Base-by-base conservation (phyloP, 441 rosid genomes). In the Eruca vesicaria region DNA sequence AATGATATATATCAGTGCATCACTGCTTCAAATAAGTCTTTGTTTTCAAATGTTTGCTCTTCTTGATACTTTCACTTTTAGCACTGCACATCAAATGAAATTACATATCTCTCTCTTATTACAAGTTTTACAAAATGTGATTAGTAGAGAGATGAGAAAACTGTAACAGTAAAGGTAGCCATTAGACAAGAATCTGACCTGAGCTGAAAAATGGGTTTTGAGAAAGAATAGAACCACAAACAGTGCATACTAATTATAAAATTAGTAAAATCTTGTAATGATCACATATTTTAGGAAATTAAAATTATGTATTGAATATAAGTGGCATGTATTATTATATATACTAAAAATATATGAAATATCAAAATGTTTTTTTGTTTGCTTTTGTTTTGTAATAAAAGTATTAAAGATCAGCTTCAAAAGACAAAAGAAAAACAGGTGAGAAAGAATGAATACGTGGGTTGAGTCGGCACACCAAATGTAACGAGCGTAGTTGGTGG, bases 401-500 rank as follows among this genome's bases (percentile, higher is more conserved):
- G n/a, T n/a, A n/a, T n/a, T n/a, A n/a, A n/a, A n/a, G n/a, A n/a
- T n/a, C n/a, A n/a, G n/a, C n/a, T n/a, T n/a, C n/a, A n/a, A n/a
- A n/a, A n/a, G n/a, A n/a, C n/a, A n/a, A n/a, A n/a, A n/a, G n/a
- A n/a, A n/a, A n/a, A n/a, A n/a, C n/a, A n/a, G 2, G 4, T 26
- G 60, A 10, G 20, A 26, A 26, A 26, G 33, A 57, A 57, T 26
- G 26, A 7, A n/a, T 18, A 63, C 33, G 38, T 7, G 16, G 58
- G 15, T 20, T 53, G 36, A 76, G 74, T 69, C 70, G 70, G 70
- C 35, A 76, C 29, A 76, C 55, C 55, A 48, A 48, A 60, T 52
- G 63, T 35, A 53, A 57, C 12, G 18, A 67, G 62, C 57, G 38
- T 66, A 58, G 5, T 16, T 56, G 71, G 71, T 56, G 53, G 71